These are phyloP conservation scores for Plantago elongata DNA, from an alignment of 257 asterid genomes.

Conservation along the genomic window DNA sequence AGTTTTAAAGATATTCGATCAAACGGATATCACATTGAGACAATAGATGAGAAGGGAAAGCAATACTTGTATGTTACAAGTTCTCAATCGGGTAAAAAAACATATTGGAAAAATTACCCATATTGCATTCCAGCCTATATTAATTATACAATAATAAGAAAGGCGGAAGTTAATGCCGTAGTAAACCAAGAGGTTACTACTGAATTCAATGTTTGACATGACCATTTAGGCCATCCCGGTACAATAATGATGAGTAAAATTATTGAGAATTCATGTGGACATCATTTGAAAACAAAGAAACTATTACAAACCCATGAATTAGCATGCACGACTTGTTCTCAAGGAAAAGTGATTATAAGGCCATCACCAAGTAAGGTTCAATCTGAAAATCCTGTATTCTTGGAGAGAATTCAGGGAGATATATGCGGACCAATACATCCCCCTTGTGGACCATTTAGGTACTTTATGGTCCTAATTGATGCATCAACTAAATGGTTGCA, in stretches of 20 bases:
- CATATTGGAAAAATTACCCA: neutral
- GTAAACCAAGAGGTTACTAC: slow-evolving; percentile 2
- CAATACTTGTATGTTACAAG: neutral
- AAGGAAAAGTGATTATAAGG: neutral
- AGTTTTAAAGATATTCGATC: too few species aligned
- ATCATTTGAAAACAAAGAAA: slow-evolving; percentile 10
- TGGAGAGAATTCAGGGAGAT: neutral
- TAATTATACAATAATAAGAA: neutral
- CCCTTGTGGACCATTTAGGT: slow-evolving; percentile 2
- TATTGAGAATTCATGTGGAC: slow-evolving; percentile 14
- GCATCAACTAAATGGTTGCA: slow-evolving; percentile 1
- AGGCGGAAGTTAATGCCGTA: neutral
- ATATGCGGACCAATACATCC: slow-evolving; percentile 9
- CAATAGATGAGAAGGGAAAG: neutral
- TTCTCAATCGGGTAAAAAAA: neutral
- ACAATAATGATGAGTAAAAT: slow-evolving; percentile 11
- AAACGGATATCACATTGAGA: slow-evolving; percentile 1
- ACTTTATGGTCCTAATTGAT: slow-evolving; percentile 9
- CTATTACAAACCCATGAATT: neutral
- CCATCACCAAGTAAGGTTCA: neutral
- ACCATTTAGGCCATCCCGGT: slow-evolving; percentile 12
- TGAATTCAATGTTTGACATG: slow-evolving; percentile 4
- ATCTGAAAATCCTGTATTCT: neutral
- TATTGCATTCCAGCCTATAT: neutral
- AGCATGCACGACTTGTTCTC: too few species aligned